A percentile compares a stretch with the other conserved stretches of the same genome.
Evolutionary conservation across 2,329 filamentous ascomycete species (phyloP).

Genomic region (Aspergillus udagawae): DNA sequence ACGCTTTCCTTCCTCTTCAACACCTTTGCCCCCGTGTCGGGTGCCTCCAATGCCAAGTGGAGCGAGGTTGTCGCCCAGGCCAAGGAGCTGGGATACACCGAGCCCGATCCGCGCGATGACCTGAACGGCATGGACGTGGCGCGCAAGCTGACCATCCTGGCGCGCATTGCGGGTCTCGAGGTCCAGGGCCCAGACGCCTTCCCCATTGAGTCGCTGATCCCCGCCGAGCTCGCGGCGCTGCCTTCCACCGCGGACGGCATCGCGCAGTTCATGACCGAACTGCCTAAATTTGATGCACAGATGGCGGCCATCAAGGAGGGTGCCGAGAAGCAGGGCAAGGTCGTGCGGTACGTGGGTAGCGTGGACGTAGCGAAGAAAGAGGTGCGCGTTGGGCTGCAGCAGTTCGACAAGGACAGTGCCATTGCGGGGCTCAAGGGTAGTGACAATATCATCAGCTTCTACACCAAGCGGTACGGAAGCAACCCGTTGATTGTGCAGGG

Average conservation of each 20-base stretch:
- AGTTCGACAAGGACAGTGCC: constrained; percentile 80
- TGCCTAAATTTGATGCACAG: constrained; percentile 78
- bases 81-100: constrained; percentile 87
- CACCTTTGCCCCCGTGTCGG: constrained; percentile 80
- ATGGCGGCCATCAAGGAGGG: constrained; percentile 85
- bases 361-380: constrained; percentile 77
- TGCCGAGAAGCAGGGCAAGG: constrained; percentile 84
- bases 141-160: constrained; percentile 93
- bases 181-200: constrained; percentile 83
- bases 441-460: constrained; percentile 98
- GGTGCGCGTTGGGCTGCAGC: constrained; percentile 89
- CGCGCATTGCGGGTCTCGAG: constrained; percentile 74
- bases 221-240: constrained; percentile 74
- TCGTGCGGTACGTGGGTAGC: constrained; percentile 89
- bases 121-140: constrained; percentile 87
- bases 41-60: constrained; percentile 64
- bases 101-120: constrained; percentile 82
- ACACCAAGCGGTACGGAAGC: constrained; percentile 87
- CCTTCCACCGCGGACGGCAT: constrained; percentile 54
- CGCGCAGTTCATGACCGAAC: constrained; percentile 77
- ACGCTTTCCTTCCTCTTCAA: constrained; percentile 99
- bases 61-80: constrained; percentile 88
- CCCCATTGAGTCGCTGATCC: constrained; percentile 90
- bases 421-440: constrained; percentile 95
- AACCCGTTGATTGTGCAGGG: constrained; percentile 94